Conservation (phyloP, 805 yeast genomes). For the Metschnikowia picachoensis region DNA sequence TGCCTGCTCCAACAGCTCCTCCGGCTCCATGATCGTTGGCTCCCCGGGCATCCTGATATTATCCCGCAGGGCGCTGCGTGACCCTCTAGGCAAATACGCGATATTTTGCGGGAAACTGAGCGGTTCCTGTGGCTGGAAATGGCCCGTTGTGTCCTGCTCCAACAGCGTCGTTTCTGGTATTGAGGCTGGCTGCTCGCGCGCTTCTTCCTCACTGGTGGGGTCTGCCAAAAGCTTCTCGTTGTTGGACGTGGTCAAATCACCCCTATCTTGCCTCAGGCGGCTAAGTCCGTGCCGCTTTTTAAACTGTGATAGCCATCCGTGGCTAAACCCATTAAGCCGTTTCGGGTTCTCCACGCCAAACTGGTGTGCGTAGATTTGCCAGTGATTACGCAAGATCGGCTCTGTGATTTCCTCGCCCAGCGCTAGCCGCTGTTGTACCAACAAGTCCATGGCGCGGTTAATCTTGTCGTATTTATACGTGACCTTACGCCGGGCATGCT, state of each 20-base stretch:
- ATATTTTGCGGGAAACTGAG: conserved; percentile 10
- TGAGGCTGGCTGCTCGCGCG: neutral
- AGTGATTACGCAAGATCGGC: conserved; percentile 51
- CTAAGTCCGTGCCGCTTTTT: conserved; percentile 54
- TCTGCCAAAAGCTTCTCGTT: conserved; percentile 6
- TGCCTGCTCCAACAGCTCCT: conserved; percentile 9
- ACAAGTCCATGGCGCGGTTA: conserved; percentile 54
- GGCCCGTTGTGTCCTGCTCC: neutral
- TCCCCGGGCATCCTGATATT: neutral
- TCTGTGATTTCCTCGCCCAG: conserved; percentile 49
- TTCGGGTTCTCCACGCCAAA: conserved; percentile 61
- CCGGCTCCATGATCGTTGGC: neutral
- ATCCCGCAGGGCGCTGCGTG: neutral
- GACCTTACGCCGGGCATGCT: conserved; percentile 31
- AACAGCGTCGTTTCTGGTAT: neutral
- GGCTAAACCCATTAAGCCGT: conserved; percentile 50
- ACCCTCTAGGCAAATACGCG: conserved; percentile 4
- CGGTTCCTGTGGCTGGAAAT: conserved; percentile 9
- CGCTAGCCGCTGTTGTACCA: conserved; percentile 44
- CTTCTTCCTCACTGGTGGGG: conserved; percentile 1
- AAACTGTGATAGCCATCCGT: conserved; percentile 62
- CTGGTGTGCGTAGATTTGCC: conserved; percentile 52
- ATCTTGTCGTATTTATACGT: conserved; percentile 55
- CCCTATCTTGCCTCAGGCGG: conserved; percentile 21
- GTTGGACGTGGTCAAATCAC: conserved; percentile 13